Percentiles rank a stretch among this genome's conserved stretches.
Evolutionary conservation across 306 rosid species (phyloP).

Genomic region (Lablab purpureus): DNA sequence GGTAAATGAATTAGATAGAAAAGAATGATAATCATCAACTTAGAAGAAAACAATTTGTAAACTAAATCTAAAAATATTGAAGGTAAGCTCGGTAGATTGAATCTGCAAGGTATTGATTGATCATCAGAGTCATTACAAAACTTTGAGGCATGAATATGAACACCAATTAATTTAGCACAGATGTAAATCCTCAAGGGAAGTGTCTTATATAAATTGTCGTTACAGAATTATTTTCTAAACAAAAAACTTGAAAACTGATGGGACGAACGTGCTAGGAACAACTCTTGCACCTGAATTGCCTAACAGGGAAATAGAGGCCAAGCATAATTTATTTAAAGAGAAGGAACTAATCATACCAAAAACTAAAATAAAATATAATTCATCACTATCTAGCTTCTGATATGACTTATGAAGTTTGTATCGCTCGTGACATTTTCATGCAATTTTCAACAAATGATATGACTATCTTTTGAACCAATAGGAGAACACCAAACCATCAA

Average conservation of each 20-base stretch:
- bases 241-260: conserved; percentile 37
- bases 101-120: conserved; percentile 14
- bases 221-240: conserved; percentile 9
- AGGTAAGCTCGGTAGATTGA: conserved; percentile 24
- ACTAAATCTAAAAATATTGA: conserved; percentile 2
- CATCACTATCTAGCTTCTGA: conserved; percentile 23
- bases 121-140: conserved; percentile 18
- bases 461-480: conserved; percentile 28
- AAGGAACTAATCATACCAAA: conserved; percentile 26
- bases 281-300: background rate
- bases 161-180: conserved; percentile 27
- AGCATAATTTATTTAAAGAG: conserved; percentile 29
- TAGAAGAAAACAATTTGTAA: conserved; percentile 26
- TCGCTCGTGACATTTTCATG: background rate
- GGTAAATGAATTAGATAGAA: conserved; percentile 1
- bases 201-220: conserved; percentile 31
- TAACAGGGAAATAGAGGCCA: conserved; percentile 20
- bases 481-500: conserved; percentile 23
- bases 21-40: conserved; percentile 12
- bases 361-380: conserved; percentile 13
- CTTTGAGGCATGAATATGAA: conserved; percentile 3
- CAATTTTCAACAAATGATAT: conserved; percentile 26
- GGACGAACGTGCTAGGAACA: conserved; percentile 25
- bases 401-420: background rate
- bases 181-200: conserved; percentile 27